These are phyloP conservation scores for Escallonia herrerae DNA, from an alignment of 129 eudicot species.

Conservation along the genomic window DNA sequence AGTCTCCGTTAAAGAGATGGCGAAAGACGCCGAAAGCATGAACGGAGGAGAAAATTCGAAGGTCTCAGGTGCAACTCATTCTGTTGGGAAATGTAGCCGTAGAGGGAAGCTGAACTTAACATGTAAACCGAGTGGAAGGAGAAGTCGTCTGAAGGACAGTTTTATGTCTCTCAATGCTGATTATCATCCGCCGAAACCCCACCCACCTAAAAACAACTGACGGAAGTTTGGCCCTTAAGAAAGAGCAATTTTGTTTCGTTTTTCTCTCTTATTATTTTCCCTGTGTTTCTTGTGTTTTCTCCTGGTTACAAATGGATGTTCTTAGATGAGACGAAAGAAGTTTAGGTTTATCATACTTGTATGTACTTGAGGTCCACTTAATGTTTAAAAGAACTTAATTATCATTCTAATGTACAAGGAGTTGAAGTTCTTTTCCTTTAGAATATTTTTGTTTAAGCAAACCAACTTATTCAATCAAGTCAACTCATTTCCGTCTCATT, in stretches of 20 bases:
- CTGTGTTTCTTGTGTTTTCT: background rate
- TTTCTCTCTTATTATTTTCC: slow-evolving; percentile 13
- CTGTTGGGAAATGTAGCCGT: slow-evolving; percentile 14
- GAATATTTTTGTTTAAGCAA: no score
- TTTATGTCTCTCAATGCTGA: slow-evolving; percentile 52
- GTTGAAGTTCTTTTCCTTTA: no score
- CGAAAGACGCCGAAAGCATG: slow-evolving; percentile 4
- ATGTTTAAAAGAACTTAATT: background rate
- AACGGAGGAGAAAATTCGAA: slow-evolving; percentile 16
- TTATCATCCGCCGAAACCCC: slow-evolving; percentile 53
- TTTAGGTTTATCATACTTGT: slow-evolving; percentile 19
- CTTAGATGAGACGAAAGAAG: slow-evolving; percentile 4
- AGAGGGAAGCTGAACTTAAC: slow-evolving; percentile 19
- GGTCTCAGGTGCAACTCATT: slow-evolving; percentile 22
- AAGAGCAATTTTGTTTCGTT: slow-evolving; percentile 27
- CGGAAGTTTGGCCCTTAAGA: background rate
- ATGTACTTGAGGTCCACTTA: slow-evolving; percentile 12
- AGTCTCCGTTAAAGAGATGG: slow-evolving; percentile 4
- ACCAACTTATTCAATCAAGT: no score
- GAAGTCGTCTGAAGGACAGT: slow-evolving; percentile 12
- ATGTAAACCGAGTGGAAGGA: slow-evolving; percentile 4
- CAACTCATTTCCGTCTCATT: no score
- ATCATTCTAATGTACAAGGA: background rate
- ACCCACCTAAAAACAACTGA: slow-evolving; percentile 66
- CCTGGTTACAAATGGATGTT: background rate